Evolutionary conservation across 106 monocot genomes (phyloP).

Genomic region (Dioscorea dumetorum): DNA sequence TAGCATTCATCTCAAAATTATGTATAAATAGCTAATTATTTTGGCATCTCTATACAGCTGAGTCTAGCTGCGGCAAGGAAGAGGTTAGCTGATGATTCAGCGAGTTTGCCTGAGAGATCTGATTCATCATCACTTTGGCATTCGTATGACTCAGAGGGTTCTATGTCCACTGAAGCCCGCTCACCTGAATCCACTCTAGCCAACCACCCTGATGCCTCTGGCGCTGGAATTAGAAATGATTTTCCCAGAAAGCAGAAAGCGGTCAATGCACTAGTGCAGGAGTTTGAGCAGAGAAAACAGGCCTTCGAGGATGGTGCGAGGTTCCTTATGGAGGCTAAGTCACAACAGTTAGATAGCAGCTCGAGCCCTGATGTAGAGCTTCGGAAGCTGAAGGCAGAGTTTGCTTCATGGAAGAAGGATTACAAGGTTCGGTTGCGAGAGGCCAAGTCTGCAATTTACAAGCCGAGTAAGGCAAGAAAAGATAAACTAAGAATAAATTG

Average conservation of each 20-base stretch:
- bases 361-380: slow-evolving; percentile 60
- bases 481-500: slow-evolving; percentile 39
- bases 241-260: slow-evolving; percentile 14
- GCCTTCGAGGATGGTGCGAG: slow-evolving; percentile 60
- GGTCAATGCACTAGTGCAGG: slow-evolving; percentile 47
- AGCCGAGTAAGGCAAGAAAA: slow-evolving; percentile 21
- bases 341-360: slow-evolving; percentile 16
- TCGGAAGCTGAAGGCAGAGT: slow-evolving; percentile 52
- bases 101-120: slow-evolving; percentile 14
- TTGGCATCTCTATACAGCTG: slow-evolving; percentile 31
- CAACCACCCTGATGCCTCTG: slow-evolving; percentile 16
- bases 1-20: too few relatives aligned
- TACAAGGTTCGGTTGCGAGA: slow-evolving; percentile 58
- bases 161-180: slow-evolving; percentile 19
- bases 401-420: slow-evolving; percentile 75
- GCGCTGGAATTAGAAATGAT: slow-evolving; percentile 10
- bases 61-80: slow-evolving; percentile 75
- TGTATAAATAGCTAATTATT: neutral
- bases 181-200: slow-evolving; percentile 47
- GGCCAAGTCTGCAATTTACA: slow-evolving; percentile 51
- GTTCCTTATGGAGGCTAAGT: slow-evolving; percentile 52
- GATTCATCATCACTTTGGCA: slow-evolving; percentile 23
- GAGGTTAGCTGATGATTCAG: slow-evolving; percentile 38
- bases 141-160: slow-evolving; percentile 50
- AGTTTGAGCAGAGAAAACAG: slow-evolving; percentile 55